phyloP scores from a whole-genome alignment of 768 basidiomycete species.

The Chiua virens region DNA sequence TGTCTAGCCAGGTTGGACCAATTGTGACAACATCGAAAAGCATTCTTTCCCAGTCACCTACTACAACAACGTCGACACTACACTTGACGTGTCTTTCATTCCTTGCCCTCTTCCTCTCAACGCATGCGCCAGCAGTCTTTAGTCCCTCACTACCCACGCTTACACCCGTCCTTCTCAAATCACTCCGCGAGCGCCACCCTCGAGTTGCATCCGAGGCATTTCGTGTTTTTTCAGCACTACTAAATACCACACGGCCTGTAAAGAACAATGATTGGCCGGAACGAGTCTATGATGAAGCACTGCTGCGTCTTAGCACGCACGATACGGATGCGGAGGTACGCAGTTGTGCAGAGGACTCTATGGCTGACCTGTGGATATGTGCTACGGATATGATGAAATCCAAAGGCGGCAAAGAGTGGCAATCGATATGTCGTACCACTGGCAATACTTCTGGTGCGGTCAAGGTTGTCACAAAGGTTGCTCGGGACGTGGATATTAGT shows the following conservation, averaged over 20 bases:
- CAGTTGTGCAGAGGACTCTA: slow-evolving; percentile 73
- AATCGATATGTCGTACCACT: slow-evolving; percentile 66
- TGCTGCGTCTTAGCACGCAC: slow-evolving; percentile 65
- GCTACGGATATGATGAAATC: slow-evolving; percentile 69
- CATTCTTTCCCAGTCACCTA: slow-evolving; percentile 65
- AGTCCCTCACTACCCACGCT: slow-evolving; percentile 59
- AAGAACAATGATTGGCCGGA: slow-evolving; percentile 67
- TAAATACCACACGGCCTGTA: slow-evolving; percentile 72
- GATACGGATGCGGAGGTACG: slow-evolving; percentile 94
- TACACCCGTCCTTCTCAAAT: slow-evolving; percentile 72
- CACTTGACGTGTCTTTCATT: slow-evolving; percentile 86
- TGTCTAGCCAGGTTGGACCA: slow-evolving; percentile 64
- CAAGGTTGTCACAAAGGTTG: slow-evolving; percentile 81
- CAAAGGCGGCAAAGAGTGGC: slow-evolving; percentile 78
- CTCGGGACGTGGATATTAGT: slow-evolving; percentile 64
- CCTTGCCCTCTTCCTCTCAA: slow-evolving; percentile 78
- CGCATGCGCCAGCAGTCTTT: slow-evolving; percentile 60
- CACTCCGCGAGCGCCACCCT: slow-evolving; percentile 81
- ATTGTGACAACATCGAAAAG: slow-evolving; percentile 65
- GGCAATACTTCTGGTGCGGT: slow-evolving; percentile 78
- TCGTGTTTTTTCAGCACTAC: slow-evolving; percentile 79
- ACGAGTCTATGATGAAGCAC: slow-evolving; percentile 71
- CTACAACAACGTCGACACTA: slow-evolving; percentile 76
- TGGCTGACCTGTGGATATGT: slow-evolving; percentile 86
- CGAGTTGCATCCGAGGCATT: slow-evolving; percentile 88